These are phyloP conservation scores for Trichoderma pleuroti DNA, from an alignment of 2,329 filamentous ascomycete species.

Conservation along the genomic window DNA sequence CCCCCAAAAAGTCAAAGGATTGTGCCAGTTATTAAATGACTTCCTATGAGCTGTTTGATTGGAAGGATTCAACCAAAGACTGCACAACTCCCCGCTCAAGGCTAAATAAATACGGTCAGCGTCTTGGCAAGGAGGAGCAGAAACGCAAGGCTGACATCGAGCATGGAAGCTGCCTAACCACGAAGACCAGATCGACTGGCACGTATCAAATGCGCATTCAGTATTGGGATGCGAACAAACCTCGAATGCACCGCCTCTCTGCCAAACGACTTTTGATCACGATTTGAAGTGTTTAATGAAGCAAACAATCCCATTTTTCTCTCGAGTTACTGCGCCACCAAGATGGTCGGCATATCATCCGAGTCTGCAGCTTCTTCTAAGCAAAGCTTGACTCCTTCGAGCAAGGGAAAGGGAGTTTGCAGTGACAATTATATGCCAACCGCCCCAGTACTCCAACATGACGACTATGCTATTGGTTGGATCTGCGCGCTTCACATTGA, in stretches of 20 bases:
- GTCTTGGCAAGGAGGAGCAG: neutral
- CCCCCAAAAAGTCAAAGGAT: neutral
- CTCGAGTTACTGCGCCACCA: too few relatives aligned
- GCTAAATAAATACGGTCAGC: neutral
- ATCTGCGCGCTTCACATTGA: constrained; percentile 33
- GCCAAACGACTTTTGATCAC: too few relatives aligned
- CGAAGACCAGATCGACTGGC: too few relatives aligned
- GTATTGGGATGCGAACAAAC: too few relatives aligned
- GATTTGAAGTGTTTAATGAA: too few relatives aligned
- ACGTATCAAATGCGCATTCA: too few relatives aligned
- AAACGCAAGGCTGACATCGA: neutral
- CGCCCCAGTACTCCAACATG: neutral
- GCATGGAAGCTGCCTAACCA: neutral
- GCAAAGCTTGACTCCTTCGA: neutral
- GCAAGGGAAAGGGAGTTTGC: neutral
- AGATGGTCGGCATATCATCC: neutral
- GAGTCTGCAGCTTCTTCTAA: neutral
- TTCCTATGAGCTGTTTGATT: neutral
- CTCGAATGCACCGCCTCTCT: too few relatives aligned
- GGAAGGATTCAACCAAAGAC: neutral
- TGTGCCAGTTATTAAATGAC: neutral
- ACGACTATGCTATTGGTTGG: constrained; percentile 33
- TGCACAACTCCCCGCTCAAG: neutral
- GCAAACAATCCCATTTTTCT: too few relatives aligned
- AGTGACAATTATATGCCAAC: neutral